These are phyloP conservation scores for Dactylonectria macrodidyma DNA, from an alignment of 2,329 filamentous ascomycete species.

Conservation along the genomic window DNA sequence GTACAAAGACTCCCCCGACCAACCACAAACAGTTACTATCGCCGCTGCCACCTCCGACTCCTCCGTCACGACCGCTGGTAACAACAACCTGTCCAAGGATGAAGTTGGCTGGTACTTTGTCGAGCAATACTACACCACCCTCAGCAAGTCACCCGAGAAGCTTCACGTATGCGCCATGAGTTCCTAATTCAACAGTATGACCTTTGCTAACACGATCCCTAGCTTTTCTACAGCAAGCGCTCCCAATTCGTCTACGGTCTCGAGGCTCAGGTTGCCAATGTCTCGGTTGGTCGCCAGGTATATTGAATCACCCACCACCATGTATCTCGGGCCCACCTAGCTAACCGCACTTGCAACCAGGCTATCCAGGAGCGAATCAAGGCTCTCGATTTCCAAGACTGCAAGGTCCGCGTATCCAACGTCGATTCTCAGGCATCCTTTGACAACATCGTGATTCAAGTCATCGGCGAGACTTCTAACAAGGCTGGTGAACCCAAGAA, in stretches of 20 bases:
- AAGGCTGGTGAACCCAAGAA: conserved; percentile 92
- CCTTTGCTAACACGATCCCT: conserved; percentile 28
- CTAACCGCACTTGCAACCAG: conserved; percentile 61
- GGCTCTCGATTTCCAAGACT: conserved; percentile 93
- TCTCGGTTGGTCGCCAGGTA: conserved; percentile 90
- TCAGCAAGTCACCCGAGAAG: conserved; percentile 95
- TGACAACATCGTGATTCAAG: conserved; percentile 96
- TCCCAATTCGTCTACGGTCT: conserved; percentile 95
- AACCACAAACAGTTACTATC: conserved; percentile 54
- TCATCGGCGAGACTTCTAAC: conserved; percentile 98
- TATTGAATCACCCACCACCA: conserved; percentile 19
- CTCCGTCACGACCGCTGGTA: conserved; percentile 52
- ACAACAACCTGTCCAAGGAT: conserved; percentile 79
- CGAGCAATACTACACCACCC: conserved; percentile 98
- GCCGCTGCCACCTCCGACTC: conserved; percentile 51
- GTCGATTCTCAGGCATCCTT: conserved; percentile 96
- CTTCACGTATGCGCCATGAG: conserved; percentile 75
- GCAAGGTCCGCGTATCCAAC: conserved; percentile 98
- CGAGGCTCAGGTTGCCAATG: conserved; percentile 89
- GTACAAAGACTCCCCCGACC: conserved; percentile 56
- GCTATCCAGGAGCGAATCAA: conserved; percentile 96
- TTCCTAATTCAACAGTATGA: neutral
- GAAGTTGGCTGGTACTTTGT: conserved; percentile 99
- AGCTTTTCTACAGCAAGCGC: conserved; percentile 96
- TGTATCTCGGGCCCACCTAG: neutral